phyloP scores from a whole-genome alignment of 2,329 filamentous ascomycete genomes.

The Pseudocercospora ulei region DNA sequence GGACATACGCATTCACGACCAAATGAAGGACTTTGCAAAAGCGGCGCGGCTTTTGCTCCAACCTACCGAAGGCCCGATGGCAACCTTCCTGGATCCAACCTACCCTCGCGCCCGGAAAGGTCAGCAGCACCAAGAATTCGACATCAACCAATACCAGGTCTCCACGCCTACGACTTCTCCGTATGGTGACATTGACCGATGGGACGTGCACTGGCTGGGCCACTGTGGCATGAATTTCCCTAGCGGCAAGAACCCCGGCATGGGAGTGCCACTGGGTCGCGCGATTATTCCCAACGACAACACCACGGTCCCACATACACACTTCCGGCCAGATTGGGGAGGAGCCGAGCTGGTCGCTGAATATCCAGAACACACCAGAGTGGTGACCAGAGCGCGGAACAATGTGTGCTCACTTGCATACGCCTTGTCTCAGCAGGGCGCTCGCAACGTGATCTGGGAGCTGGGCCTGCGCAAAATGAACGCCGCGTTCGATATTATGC shows the following conservation, averaged over 20 bases:
- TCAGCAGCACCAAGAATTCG: conserved; percentile 14
- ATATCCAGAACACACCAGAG: conserved; percentile 37
- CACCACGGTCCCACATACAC: conserved; percentile 21
- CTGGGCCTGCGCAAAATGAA: conserved; percentile 39
- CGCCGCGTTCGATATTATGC: conserved; percentile 34
- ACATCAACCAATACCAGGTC: conserved; percentile 12
- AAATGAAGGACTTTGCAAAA: conserved; percentile 33
- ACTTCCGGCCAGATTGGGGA: conserved; percentile 24
- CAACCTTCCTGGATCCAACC: conserved; percentile 22
- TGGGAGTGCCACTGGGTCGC: conserved; percentile 17
- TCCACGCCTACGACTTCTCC: conserved; percentile 28
- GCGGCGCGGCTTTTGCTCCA: conserved; percentile 36
- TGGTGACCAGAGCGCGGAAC: conserved; percentile 38
- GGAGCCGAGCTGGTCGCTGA: conserved; percentile 15
- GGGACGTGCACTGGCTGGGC: conserved; percentile 35
- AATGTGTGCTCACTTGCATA: conserved; percentile 41
- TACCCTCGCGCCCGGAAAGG: conserved; percentile 14
- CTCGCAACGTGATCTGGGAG: conserved; percentile 39
- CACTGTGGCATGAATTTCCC: conserved; percentile 25
- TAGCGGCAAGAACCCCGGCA: conserved; percentile 1
- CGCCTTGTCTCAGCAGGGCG: conserved; percentile 41
- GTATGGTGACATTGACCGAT: conserved; percentile 35
- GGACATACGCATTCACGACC: conserved; percentile 39
- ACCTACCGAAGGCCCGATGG: conserved; percentile 18
- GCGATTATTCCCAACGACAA: conserved; percentile 20